These are phyloP conservation scores for Hypoxylon lenormandii DNA, from an alignment of 495 filamentous ascomycete genomes.

Conservation along the genomic window DNA sequence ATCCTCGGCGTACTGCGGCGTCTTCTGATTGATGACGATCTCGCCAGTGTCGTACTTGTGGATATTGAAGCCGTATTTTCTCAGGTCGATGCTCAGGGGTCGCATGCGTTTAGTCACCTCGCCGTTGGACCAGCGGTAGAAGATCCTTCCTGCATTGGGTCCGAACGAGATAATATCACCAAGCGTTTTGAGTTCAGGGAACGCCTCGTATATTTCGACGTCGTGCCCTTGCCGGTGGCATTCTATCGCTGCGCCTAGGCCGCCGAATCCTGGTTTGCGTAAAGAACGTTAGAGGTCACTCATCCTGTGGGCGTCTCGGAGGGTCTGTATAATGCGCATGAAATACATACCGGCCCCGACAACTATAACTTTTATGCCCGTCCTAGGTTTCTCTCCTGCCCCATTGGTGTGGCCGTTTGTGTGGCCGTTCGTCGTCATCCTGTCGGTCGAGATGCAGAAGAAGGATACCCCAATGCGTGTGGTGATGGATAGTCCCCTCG, in stretches of 20 bases:
- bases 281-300: conserved; percentile 1
- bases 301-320: neutral
- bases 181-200: conserved; percentile 67
- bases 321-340: conserved; percentile 3
- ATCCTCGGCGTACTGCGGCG: conserved; percentile 58
- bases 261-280: conserved; percentile 62
- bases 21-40: conserved; percentile 67
- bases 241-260: conserved; percentile 71
- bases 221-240: conserved; percentile 71
- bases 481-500: conserved; percentile 29
- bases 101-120: conserved; percentile 61
- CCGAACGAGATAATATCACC: conserved; percentile 76
- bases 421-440: conserved; percentile 38
- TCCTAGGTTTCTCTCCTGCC: conserved; percentile 47
- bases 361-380: conserved; percentile 68
- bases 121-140: conserved; percentile 64
- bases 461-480: conserved; percentile 16
- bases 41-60: conserved; percentile 72
- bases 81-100: conserved; percentile 64
- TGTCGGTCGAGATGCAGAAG: conserved; percentile 14
- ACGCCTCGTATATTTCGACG: conserved; percentile 70
- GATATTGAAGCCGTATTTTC: conserved; percentile 68
- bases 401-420: conserved; percentile 22
- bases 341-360: conserved; percentile 61
- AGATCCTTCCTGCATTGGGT: conserved; percentile 69